Percentiles rank a stretch among this genome's conserved stretches.
phyloP scores from a whole-genome alignment of 495 filamentous ascomycete genomes.

The Trichodelitschia bisporula region DNA sequence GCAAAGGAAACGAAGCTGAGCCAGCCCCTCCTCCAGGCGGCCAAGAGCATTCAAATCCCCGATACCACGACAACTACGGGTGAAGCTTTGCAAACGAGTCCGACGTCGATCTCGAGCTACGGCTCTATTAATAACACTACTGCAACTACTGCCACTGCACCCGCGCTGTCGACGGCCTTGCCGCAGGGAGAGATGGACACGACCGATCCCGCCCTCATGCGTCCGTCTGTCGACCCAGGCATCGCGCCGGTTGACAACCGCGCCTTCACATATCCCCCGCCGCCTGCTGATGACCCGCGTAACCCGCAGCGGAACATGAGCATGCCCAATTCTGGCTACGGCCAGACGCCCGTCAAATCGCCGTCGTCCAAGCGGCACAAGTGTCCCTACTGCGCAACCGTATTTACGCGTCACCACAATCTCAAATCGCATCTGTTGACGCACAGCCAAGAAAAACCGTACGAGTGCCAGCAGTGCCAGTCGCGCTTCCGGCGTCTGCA shows the following conservation, averaged over 20 bases:
- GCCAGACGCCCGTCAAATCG: conserved; percentile 37
- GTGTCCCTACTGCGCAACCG: conserved; percentile 84
- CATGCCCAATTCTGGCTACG: conserved; percentile 41
- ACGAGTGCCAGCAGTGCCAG: conserved; percentile 68
- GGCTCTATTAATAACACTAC: conserved; percentile 15
- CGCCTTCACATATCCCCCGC: conserved; percentile 19
- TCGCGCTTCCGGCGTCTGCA: conserved; percentile 80
- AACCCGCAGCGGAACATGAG: conserved; percentile 44
- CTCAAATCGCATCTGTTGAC: conserved; percentile 97
- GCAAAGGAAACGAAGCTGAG: conserved; percentile 15
- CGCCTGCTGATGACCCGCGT: conserved; percentile 15
- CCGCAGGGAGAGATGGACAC: no score
- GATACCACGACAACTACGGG: conserved; percentile 11
- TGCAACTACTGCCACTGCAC: conserved; percentile 22
- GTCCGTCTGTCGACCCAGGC: no score
- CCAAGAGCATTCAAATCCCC: conserved; percentile 18
- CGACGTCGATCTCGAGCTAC: conserved; percentile 19
- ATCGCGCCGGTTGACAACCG: conserved; percentile 12
- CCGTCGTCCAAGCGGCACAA: conserved; percentile 75
- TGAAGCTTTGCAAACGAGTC: conserved; percentile 19
- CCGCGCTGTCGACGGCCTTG: conserved; percentile 11
- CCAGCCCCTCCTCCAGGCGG: conserved; percentile 16
- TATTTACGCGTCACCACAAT: conserved; percentile 95
- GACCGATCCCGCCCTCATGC: no score
- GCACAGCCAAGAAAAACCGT: conserved; percentile 96